A percentile compares a stretch with the other conserved stretches of the same genome.
Conservation (phyloP, 306 rosid genomes). For the Quillaja saponaria region DNA sequence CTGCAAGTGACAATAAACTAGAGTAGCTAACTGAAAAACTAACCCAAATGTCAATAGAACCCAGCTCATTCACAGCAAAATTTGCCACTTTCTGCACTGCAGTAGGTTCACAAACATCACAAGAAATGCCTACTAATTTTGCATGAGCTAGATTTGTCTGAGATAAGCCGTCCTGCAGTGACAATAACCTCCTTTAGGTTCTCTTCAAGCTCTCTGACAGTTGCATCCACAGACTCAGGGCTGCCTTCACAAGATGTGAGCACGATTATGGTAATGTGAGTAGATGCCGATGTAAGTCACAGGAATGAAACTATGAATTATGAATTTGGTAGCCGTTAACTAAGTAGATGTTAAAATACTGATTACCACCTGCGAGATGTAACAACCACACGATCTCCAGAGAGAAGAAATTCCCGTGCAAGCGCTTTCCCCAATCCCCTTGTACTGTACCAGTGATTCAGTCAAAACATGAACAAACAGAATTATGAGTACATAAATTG, state of each 20-base stretch:
- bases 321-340: constrained; percentile 1
- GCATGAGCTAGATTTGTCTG: constrained; percentile 57
- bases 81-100: constrained; percentile 74
- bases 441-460: constrained; percentile 61
- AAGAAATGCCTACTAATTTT: constrained; percentile 80
- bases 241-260: constrained; percentile 58
- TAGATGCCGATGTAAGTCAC: constrained; percentile 22
- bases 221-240: constrained; percentile 66
- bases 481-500: constrained; percentile 9
- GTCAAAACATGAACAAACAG: constrained; percentile 26
- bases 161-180: constrained; percentile 54
- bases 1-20: neutral
- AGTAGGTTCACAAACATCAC: constrained; percentile 74
- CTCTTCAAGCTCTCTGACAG: constrained; percentile 82
- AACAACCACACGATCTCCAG: constrained; percentile 80
- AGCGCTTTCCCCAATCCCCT: constrained; percentile 96
- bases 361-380: constrained; percentile 86
- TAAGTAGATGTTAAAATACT: constrained; percentile 19
- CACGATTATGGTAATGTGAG: constrained; percentile 31
- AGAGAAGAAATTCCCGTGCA: constrained; percentile 92
- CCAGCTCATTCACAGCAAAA: constrained; percentile 66
- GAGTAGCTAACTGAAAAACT: constrained; percentile 29
- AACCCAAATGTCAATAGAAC: constrained; percentile 89
- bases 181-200: constrained; percentile 70
- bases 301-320: constrained; percentile 9